Base-by-base conservation (phyloP, 2,329 filamentous ascomycete genomes). In the Aspergillus flavus region DNA sequence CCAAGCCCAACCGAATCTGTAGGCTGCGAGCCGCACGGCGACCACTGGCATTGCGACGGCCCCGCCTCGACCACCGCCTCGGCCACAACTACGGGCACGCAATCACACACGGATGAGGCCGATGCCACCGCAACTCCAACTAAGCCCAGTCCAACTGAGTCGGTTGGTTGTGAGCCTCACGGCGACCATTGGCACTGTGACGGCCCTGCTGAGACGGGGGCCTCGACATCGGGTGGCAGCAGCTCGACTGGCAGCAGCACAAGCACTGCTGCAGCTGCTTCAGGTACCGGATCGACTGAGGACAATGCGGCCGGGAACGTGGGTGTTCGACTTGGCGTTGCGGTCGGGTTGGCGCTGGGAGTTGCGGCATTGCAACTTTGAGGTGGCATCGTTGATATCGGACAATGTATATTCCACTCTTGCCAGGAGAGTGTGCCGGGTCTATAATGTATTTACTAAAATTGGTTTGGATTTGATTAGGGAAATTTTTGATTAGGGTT, bases 31-130 rank as follows among this genome's bases (percentile, higher is more conserved):
- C 61, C 69, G 19, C 65, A 70, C 48, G 70, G 66, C 1, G 69
- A 72, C 26, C 70, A 72, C 54, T 72, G 70, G 68, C 66, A 69
- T 54, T 69, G 66, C 43, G 67, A 69, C 32, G 64, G 61, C 6
- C 66, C 64, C 19, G 64, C 64, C 28, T 57, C 53, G 1, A 46
- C 64, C n/a, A 41, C 48, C 16, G 56, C 52, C 6, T 36, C 9
- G 12, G 48, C 58, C 21, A 62, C 59, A 12, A 23, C 59, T 1
- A 45, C 55, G 9, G 34, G 21, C 59, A 45, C 59, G 6, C 39
- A 60, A 28, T 21, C 48, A 19, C 52, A 62, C 26, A 36, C 58
- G 23, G 46, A 64, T 9, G 53, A 65, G 36, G 60, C 58, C 3
- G 59, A 64, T 16, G 21, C 62, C 23, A 52, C 63, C 23, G 59